These are phyloP conservation scores for Coniochaeta sp. DNA, from an alignment of 2,329 filamentous ascomycete species.

Conservation along the genomic window DNA sequence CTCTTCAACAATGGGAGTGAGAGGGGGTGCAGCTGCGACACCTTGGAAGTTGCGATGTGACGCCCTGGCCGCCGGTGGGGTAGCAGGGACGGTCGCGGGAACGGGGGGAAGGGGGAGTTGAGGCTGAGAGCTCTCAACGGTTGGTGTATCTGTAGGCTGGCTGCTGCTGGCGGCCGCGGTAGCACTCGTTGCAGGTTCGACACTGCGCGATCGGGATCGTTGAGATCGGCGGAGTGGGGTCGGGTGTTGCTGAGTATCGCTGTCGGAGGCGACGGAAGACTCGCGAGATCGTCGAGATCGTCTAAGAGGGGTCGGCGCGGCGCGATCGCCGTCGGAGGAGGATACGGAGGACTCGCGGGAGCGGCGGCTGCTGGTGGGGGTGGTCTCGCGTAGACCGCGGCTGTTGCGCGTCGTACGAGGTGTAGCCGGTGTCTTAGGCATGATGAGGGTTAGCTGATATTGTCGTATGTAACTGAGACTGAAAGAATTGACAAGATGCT, in stretches of 20 bases:
- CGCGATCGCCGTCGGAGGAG: neutral
- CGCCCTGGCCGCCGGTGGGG: neutral
- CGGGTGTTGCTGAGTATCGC: neutral
- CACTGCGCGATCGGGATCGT: neutral
- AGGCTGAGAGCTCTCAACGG: neutral
- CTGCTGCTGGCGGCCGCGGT: neutral
- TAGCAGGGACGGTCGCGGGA: neutral
- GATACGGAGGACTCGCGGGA: neutral
- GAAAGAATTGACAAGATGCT: neutral
- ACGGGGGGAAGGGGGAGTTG: neutral
- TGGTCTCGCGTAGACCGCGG: slow-evolving; percentile 10
- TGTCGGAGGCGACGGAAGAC: neutral
- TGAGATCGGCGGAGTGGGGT: neutral
- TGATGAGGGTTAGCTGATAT: neutral
- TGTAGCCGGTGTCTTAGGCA: neutral
- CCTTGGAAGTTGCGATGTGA: neutral
- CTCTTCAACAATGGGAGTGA: neutral
- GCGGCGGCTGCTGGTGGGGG: neutral
- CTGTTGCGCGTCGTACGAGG: slow-evolving; percentile 16
- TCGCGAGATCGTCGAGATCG: neutral
- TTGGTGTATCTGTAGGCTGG: neutral
- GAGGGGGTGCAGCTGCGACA: neutral
- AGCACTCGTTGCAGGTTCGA: neutral
- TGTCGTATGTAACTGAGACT: neutral
- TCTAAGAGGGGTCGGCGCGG: neutral